phyloP scores from a whole-genome alignment of 768 basidiomycete genomes.

The Lentinus tigrinus region DNA sequence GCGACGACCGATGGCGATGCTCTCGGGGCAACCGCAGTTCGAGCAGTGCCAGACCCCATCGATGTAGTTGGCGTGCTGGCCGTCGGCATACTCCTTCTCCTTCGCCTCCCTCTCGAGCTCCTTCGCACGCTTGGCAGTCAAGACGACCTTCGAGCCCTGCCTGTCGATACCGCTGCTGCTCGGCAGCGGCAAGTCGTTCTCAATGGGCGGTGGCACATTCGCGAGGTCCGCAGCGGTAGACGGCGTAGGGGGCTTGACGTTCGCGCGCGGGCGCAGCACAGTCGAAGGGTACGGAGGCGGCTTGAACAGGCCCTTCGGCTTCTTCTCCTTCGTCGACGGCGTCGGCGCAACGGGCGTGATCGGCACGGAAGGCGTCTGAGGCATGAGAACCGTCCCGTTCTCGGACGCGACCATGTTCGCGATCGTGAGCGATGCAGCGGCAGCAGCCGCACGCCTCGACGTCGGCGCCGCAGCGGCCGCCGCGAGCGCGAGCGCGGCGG shows the following conservation, averaged over 20 bases:
- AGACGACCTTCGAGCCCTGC: slow-evolving; percentile 43
- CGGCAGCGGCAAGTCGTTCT: slow-evolving; percentile 54
- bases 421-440: slow-evolving; percentile 79
- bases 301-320: slow-evolving; percentile 71
- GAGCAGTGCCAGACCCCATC: slow-evolving; percentile 93
- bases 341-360: slow-evolving; percentile 35
- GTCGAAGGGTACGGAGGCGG: slow-evolving; percentile 55
- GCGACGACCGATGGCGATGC: slow-evolving; percentile 78
- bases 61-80: slow-evolving; percentile 78
- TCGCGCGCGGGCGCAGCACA: slow-evolving; percentile 61
- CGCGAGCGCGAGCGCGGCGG: slow-evolving; percentile 65
- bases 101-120: slow-evolving; percentile 82
- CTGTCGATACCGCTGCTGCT: slow-evolving; percentile 42
- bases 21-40: slow-evolving; percentile 90
- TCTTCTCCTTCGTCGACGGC: slow-evolving; percentile 58
- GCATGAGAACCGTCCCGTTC: slow-evolving; percentile 65
- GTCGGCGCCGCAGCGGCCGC: slow-evolving; percentile 66
- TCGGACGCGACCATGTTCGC: slow-evolving; percentile 92
- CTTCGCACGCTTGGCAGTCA: slow-evolving; percentile 60
- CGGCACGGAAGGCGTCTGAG: slow-evolving; percentile 43
- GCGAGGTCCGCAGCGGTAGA: slow-evolving; percentile 69
- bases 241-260: slow-evolving; percentile 55
- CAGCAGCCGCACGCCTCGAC: slow-evolving; percentile 81
- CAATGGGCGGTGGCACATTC: slow-evolving; percentile 56
- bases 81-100: slow-evolving; percentile 79